Percentiles rank a stretch among this genome's conserved stretches.
Evolutionary conservation across 2,329 filamentous ascomycete genomes (phyloP).

Genomic region (Xylariaceae sp.): DNA sequence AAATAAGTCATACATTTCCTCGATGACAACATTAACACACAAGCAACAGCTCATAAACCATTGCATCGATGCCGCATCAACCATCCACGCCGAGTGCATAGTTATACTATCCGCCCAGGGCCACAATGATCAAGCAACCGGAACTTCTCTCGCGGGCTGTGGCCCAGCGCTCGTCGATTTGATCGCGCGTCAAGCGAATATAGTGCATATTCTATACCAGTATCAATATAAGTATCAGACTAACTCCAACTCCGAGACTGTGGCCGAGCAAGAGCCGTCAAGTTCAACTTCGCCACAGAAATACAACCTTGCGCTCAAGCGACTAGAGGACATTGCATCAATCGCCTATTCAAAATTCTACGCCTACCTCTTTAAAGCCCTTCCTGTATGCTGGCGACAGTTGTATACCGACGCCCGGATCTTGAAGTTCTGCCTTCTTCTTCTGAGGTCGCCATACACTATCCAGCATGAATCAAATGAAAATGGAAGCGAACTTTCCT

Average conservation of each 20-base stretch:
- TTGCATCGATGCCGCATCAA: constrained; percentile 32
- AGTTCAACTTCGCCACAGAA: constrained; percentile 8
- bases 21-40: constrained; percentile 7
- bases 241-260: background rate
- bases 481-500: background rate
- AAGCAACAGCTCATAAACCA: constrained; percentile 29
- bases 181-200: constrained; percentile 36
- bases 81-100: constrained; percentile 36
- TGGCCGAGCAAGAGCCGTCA: background rate
- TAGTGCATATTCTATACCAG: constrained; percentile 12
- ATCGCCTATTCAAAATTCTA: constrained; percentile 73
- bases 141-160: constrained; percentile 33
- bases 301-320: constrained; percentile 44
- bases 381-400: constrained; percentile 72
- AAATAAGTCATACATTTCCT: background rate
- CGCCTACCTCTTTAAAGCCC: constrained; percentile 69
- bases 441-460: constrained; percentile 35
- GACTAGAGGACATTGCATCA: constrained; percentile 63
- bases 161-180: constrained; percentile 37
- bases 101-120: constrained; percentile 22
- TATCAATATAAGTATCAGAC: constrained; percentile 6
- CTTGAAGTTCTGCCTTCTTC: constrained; percentile 59
- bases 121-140: background rate
- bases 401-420: constrained; percentile 76
- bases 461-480: constrained; percentile 1